Evolutionary conservation across 2,329 filamentous ascomycete species (phyloP).

Genomic region (Plectosphaerella sp.): DNA sequence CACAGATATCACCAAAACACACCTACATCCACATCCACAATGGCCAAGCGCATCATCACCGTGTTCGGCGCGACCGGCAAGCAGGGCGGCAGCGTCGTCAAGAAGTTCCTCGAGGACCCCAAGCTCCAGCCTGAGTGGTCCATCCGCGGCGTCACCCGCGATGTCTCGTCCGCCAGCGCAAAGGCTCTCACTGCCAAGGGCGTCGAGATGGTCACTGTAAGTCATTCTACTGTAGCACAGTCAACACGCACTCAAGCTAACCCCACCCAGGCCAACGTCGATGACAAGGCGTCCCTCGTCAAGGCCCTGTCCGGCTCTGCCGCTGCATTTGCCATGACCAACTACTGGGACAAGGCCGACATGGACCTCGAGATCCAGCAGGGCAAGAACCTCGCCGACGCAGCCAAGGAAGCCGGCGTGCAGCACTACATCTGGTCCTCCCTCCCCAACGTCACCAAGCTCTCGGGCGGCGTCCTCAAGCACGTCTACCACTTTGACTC

Average conservation of each 20-base stretch:
- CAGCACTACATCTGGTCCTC: conserved; percentile 41
- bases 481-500: conserved; percentile 49
- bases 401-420: conserved; percentile 36
- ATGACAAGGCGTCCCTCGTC: conserved; percentile 37
- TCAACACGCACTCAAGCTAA: background rate
- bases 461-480: conserved; percentile 32
- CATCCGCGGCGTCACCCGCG: conserved; percentile 52
- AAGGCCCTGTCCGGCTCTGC: conserved; percentile 38
- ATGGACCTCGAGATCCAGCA: conserved; percentile 36
- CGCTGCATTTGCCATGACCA: conserved; percentile 49
- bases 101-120: conserved; percentile 30
- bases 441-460: conserved; percentile 31
- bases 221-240: conserved; percentile 11
- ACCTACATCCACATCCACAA: background rate
- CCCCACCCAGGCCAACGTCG: conserved; percentile 38
- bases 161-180: conserved; percentile 35
- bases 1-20: background rate
- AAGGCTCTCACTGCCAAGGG: conserved; percentile 38
- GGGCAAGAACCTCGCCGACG: conserved; percentile 43
- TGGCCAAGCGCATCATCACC: conserved; percentile 39
- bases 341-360: conserved; percentile 42
- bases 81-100: conserved; percentile 54
- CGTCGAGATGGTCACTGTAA: conserved; percentile 42
- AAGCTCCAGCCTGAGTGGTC: conserved; percentile 41
- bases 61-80: conserved; percentile 57